These are phyloP conservation scores for Bertia moriformis DNA, from an alignment of 2,329 filamentous ascomycete species.

Conservation along the genomic window DNA sequence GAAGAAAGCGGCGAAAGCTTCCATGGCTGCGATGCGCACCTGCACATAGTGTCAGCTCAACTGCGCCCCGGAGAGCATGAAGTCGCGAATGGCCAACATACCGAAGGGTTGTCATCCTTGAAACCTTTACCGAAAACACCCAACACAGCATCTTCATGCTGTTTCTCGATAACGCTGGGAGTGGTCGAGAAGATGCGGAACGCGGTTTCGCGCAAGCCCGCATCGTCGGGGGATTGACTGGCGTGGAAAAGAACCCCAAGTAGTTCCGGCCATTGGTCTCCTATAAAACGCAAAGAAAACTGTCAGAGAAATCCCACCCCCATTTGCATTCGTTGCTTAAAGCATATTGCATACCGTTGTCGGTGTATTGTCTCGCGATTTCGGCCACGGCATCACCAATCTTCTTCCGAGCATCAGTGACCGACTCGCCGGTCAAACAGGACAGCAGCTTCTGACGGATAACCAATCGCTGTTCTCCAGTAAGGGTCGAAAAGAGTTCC, in stretches of 20 bases:
- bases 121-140: conserved; percentile 84
- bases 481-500: conserved; percentile 75
- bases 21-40: conserved; percentile 87
- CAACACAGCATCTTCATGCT: conserved; percentile 75
- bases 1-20: conserved; percentile 94
- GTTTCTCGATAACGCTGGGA: conserved; percentile 81
- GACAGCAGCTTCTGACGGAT: conserved; percentile 77
- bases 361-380: conserved; percentile 84
- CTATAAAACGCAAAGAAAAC: background rate
- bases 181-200: conserved; percentile 93
- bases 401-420: conserved; percentile 73
- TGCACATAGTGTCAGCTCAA: conserved; percentile 19
- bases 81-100: conserved; percentile 22
- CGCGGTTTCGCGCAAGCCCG: conserved; percentile 76
- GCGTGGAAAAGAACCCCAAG: conserved; percentile 75
- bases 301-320: background rate
- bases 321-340: no score
- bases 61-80: conserved; percentile 2
- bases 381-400: conserved; percentile 96
- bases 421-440: conserved; percentile 57
- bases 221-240: conserved; percentile 71
- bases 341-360: conserved; percentile 56
- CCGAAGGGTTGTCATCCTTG: conserved; percentile 69
- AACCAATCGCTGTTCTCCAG: conserved; percentile 55
- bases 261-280: conserved; percentile 67